phyloP scores from a whole-genome alignment of 2,329 filamentous ascomycete species.

The Phialophora expanda region DNA sequence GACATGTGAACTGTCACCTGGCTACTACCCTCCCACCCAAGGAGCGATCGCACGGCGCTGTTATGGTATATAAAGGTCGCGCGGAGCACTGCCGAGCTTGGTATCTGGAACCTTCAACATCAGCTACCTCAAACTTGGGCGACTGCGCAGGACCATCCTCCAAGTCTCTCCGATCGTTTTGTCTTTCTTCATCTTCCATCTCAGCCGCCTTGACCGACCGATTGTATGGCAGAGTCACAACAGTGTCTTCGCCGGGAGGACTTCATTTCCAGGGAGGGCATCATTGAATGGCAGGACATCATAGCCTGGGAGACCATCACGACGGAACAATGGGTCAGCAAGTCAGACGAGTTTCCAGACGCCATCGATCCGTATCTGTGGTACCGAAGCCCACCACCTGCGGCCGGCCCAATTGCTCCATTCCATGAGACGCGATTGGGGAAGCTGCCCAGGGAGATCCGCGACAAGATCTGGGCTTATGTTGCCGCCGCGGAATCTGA shows the following conservation, averaged over 20 bases:
- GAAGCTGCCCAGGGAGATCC: slow-evolving; percentile 1
- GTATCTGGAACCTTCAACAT: neutral
- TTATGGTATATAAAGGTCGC: neutral
- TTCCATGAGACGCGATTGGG: neutral
- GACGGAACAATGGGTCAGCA: neutral
- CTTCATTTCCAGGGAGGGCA: too few relatives aligned
- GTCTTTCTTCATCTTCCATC: neutral
- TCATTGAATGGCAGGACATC: too few relatives aligned
- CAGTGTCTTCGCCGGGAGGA: too few relatives aligned
- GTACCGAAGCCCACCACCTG: neutral
- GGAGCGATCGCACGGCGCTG: too few relatives aligned
- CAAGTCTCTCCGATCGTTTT: neutral
- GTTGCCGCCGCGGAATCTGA: neutral
- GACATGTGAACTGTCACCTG: neutral
- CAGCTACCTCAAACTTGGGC: neutral
- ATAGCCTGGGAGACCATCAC: neutral
- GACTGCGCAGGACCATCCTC: neutral
- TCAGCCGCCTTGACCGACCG: neutral
- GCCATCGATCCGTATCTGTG: neutral
- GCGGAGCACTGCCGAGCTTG: neutral
- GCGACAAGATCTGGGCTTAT: neutral
- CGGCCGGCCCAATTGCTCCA: neutral
- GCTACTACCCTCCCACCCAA: neutral
- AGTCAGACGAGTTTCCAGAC: neutral
- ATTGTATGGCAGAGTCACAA: neutral